Conservation (phyloP, 2,329 filamentous ascomycete genomes). For the Penicillium sclerotiorum region DNA sequence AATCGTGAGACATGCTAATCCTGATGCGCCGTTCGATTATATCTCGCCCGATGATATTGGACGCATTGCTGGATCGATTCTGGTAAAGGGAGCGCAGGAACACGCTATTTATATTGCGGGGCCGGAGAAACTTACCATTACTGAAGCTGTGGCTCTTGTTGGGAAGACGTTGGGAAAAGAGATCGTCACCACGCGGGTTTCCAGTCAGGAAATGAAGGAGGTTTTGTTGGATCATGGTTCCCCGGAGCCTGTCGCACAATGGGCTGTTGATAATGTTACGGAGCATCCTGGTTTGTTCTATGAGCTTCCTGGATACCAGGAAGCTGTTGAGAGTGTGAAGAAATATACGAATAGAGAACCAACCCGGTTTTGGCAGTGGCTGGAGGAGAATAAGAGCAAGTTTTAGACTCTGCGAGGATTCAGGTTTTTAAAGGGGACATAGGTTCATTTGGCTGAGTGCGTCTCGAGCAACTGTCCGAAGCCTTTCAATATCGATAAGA, state of each 20-base stretch:
- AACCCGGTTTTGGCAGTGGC: constrained; percentile 38
- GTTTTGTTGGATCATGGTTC: constrained; percentile 14
- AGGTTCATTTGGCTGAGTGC: too few relatives aligned
- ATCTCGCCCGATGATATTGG: constrained; percentile 52
- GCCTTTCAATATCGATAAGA: too few relatives aligned
- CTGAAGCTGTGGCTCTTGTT: constrained; percentile 33
- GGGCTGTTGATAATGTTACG: constrained; percentile 5
- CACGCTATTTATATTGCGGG: constrained; percentile 42
- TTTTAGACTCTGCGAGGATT: too few relatives aligned
- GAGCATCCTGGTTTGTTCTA: neutral
- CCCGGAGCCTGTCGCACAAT: constrained; percentile 19
- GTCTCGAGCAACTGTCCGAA: too few relatives aligned
- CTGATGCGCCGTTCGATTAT: constrained; percentile 40
- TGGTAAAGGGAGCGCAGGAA: constrained; percentile 36
- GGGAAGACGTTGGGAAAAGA: constrained; percentile 36
- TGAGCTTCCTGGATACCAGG: neutral
- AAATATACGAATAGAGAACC: constrained; percentile 35
- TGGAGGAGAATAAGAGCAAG: constrained; percentile 29
- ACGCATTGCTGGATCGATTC: constrained; percentile 42
- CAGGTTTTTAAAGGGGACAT: too few relatives aligned
- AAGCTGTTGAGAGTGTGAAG: constrained; percentile 34
- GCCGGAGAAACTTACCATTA: constrained; percentile 35
- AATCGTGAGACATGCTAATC: constrained; percentile 36
- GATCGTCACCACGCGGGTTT: constrained; percentile 27
- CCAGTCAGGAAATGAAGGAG: constrained; percentile 27